Evolutionary conservation across 768 basidiomycete genomes (phyloP).

Genomic region (Leccinum fibrillosum): DNA sequence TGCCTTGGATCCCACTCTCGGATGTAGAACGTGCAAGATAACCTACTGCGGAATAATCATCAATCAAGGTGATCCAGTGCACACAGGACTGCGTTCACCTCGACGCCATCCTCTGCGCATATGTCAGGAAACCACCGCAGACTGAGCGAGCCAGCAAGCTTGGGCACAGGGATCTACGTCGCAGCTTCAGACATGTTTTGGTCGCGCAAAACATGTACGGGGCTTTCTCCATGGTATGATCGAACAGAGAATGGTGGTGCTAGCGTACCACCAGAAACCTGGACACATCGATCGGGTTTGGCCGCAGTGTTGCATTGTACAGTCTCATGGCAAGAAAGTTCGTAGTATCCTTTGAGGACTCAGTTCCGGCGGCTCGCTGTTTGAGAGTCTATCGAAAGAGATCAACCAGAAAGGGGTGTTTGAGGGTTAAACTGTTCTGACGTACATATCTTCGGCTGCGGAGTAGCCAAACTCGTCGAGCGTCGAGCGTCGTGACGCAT

Average conservation of each 20-base stretch:
- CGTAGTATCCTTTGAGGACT: neutral
- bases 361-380: neutral
- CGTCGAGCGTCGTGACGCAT: neutral
- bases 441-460: neutral
- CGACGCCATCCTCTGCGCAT: neutral
- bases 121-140: neutral
- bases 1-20: neutral
- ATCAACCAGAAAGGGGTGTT: neutral
- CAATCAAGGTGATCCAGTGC: neutral
- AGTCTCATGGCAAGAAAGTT: neutral
- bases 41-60: neutral
- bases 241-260: neutral
- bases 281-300: neutral
- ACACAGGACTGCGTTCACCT: slow-evolving; percentile 2
- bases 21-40: neutral
- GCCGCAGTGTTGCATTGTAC: neutral
- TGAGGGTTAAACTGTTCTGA: neutral
- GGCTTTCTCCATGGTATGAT: neutral
- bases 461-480: neutral
- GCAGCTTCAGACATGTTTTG: neutral
- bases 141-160: neutral
- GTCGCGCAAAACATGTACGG: neutral
- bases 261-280: neutral
- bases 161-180: neutral
- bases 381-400: neutral